Base-by-base conservation (phyloP, 2,329 filamentous ascomycete species). In the Claviceps arundinis region DNA sequence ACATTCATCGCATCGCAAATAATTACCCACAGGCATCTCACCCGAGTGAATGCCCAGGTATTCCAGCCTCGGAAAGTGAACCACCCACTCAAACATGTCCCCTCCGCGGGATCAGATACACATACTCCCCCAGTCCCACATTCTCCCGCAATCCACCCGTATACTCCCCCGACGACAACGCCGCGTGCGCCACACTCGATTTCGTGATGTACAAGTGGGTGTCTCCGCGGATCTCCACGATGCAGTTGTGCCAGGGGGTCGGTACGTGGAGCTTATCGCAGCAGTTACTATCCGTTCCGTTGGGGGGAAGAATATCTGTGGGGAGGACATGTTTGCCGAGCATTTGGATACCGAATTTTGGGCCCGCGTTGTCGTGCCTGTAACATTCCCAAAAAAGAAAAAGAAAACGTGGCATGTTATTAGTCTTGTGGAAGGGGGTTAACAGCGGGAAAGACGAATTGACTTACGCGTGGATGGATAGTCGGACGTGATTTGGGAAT, bases 381-480 rank as follows among this genome's bases (percentile, higher is more conserved):
- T 4, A 1, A 19, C 4, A 19, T 22, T 24, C 4, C 30, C n/a
- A n/a, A 13, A 4, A 24, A 22, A 44, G 5, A 37, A 38, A 9
- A 22, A 22, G 24, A 38, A 48, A 37, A 22, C 2, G 26, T 9
- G 2, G 9, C 26, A 30, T 30, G 26, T 30, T 4, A 30, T 30
- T 4, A 30, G 26, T 30, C 26, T 30, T 9, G 26, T 9, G 5
- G 5, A 24, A 24, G 24, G 24, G 1, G 1, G 4, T 24, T 22
- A 22, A 22, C 22, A 4, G 22, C 22, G 1, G 24, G 1, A 24
- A 24, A 4, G 11, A 46, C 4, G 24, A 9, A 14, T 9, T 16
- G 14, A 51, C 59, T 46, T 71, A 71, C 52, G 71, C 70, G 52
- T 74, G 72, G 47, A 74, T 74, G 0, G 70, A 73, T 0, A 74